Percentiles rank a stretch among this genome's conserved stretches.
Evolutionary conservation across 257 asterid species (phyloP).

Genomic region (Forsythia viridissima): DNA sequence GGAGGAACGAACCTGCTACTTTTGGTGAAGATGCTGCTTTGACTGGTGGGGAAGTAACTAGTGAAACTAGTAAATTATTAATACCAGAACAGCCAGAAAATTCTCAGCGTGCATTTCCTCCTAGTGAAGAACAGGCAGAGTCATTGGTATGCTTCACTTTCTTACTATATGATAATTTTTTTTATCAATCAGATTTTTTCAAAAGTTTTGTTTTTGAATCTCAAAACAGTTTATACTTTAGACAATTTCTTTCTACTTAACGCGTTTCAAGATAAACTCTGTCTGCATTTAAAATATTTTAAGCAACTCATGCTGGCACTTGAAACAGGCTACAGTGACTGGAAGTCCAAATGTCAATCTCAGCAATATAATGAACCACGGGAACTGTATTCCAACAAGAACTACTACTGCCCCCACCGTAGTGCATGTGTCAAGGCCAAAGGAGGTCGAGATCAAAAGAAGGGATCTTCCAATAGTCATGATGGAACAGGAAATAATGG

Average conservation of each 20-base stretch:
- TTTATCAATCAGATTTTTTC: neutral
- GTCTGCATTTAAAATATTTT: constrained; percentile 6
- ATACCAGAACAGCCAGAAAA: constrained; percentile 30
- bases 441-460: constrained; percentile 72
- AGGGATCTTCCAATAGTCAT: constrained; percentile 81
- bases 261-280: neutral
- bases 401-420: constrained; percentile 51
- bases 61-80: constrained; percentile 28
- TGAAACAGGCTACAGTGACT: constrained; percentile 42
- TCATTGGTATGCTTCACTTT: constrained; percentile 40
- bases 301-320: constrained; percentile 16
- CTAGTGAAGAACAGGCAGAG: constrained; percentile 26
- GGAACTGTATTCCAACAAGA: constrained; percentile 25
- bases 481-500: constrained; percentile 99
- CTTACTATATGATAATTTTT: neutral
- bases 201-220: neutral
- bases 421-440: constrained; percentile 76
- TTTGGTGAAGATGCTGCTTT: constrained; percentile 27
- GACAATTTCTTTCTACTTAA: neutral
- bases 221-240: neutral
- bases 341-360: constrained; percentile 25
- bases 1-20: constrained; percentile 21
- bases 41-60: constrained; percentile 26
- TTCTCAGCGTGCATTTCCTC: constrained; percentile 18
- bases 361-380: constrained; percentile 28